Evolutionary conservation across 306 rosid genomes (phyloP).

Genomic region (Castanopsis chinensis): DNA sequence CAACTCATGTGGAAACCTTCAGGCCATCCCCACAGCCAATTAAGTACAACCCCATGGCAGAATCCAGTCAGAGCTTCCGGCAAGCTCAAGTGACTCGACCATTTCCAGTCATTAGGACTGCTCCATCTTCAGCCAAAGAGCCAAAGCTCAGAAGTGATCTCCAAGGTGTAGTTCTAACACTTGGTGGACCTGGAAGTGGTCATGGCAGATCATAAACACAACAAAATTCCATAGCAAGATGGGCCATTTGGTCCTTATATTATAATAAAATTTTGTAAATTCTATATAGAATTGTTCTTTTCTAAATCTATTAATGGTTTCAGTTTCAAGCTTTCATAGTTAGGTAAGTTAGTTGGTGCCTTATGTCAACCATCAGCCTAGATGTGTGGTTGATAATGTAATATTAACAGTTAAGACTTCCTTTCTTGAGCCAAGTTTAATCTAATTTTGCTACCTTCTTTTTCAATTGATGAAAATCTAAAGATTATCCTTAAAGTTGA

Average conservation of each 20-base stretch:
- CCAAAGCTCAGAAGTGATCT: slow-evolving; percentile 72
- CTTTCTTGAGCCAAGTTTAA: not conserved
- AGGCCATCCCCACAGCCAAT: slow-evolving; percentile 35
- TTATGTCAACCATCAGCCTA: slow-evolving; percentile 7
- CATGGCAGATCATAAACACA: slow-evolving; percentile 28
- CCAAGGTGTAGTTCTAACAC: slow-evolving; percentile 73
- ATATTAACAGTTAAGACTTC: not conserved
- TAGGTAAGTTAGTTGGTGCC: not conserved
- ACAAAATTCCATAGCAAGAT: not conserved
- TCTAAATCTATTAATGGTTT: not conserved
- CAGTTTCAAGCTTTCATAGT: not conserved
- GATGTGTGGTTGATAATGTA: slow-evolving; percentile 3
- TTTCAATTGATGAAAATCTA: not conserved
- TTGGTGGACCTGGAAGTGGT: slow-evolving; percentile 78
- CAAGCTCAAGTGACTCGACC: slow-evolving; percentile 40
- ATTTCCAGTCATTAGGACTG: slow-evolving; percentile 35
- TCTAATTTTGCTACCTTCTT: not conserved
- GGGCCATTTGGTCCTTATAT: not conserved
- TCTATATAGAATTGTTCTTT: not conserved
- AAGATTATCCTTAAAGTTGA: not conserved
- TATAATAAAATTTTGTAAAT: slow-evolving; percentile 30
- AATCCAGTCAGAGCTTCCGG: slow-evolving; percentile 32
- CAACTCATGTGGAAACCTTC: slow-evolving; percentile 28
- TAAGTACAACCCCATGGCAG: slow-evolving; percentile 15
- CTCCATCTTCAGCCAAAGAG: slow-evolving; percentile 39